A percentile compares a stretch with the other conserved stretches of the same genome.
phyloP scores from a whole-genome alignment of 2,329 filamentous ascomycete species.

The Colletotrichum lentis region DNA sequence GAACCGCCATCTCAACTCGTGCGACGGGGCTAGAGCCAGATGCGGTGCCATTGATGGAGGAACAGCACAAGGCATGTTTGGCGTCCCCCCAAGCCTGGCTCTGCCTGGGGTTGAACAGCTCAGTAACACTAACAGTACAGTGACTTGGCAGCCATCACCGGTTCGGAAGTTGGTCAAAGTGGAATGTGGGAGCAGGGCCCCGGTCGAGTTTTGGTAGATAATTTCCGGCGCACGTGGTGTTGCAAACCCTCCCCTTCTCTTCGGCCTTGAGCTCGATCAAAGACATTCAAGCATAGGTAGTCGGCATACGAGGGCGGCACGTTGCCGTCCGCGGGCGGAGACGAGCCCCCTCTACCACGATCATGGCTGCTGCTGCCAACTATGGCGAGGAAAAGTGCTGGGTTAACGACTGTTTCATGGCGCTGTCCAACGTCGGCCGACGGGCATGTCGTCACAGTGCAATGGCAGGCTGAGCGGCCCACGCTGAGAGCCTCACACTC shows the following conservation, averaged over 20 bases:
- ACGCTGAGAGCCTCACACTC: background rate
- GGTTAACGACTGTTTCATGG: background rate
- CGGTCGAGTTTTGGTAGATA: background rate
- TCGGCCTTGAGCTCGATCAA: background rate
- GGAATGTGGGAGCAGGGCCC: background rate
- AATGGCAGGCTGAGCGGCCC: constrained; percentile 7
- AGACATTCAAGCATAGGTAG: too few species aligned
- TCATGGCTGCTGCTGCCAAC: background rate
- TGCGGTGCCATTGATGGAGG: background rate
- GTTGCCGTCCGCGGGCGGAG: background rate
- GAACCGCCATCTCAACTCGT: background rate
- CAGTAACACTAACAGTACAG: background rate
- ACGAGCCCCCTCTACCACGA: background rate
- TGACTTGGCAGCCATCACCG: background rate
- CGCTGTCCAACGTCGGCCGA: constrained; percentile 3
- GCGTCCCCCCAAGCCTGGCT: background rate
- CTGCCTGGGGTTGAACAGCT: too few species aligned
- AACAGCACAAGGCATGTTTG: background rate
- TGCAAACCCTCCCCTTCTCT: too few species aligned
- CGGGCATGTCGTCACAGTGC: constrained; percentile 19
- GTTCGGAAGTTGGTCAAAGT: background rate
- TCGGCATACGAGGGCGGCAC: background rate
- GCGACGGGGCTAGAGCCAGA: background rate
- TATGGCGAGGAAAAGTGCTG: background rate
- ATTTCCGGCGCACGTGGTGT: background rate